Evolutionary conservation across 371 early-diverging fungal species (phyloP), one percentile per base, ranked within the genome.

Genomic region (Rhizopus microsporus): DNA sequence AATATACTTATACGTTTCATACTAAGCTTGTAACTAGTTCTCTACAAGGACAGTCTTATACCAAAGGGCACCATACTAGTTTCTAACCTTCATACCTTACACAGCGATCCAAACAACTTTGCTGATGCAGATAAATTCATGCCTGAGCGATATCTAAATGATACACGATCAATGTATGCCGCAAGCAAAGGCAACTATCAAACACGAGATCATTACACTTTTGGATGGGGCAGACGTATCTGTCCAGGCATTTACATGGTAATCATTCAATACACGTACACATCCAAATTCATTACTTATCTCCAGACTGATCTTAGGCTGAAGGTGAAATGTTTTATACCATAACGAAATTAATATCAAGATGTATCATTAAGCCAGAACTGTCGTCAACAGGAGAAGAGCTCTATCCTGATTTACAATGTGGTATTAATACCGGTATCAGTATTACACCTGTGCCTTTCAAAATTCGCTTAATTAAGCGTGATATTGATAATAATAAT

Each of bases 191-290:
- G 62, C 3, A 49, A 43, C 8, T 10, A 54, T 13, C 31, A 58
- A 17, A 31, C 45, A 1, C 23, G 60, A 31, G 62, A 61, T 35
- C 54, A 56, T 4, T 56, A 38, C 43, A 45, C 40, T 3, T 62
- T 56, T 56, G 63, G 63, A 9, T 67, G 67, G 59, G 55, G 48
- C 12, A 48, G 57, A 34, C 67, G 56, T 15, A 32, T 59, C 7
- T 67, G 67, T 34, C 67, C 67, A 7, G 57, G 57, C 29, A 67
- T 62, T 31, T 45, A 34, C 15, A 30, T 70, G 51, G 67, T 63
- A 54, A 44, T 23, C 23, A 23, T 23, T 23, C 2, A 23, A 23
- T 23, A 23, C 2, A 23, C 23, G 23, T 23, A 23, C 23, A 23
- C 23, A 23, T 23, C 23, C 23, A 23, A 23, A 23, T 23, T 2